These are phyloP conservation scores for Colletotrichum lindemuthianum DNA, from an alignment of 2,329 filamentous ascomycete genomes.

Conservation along the genomic window DNA sequence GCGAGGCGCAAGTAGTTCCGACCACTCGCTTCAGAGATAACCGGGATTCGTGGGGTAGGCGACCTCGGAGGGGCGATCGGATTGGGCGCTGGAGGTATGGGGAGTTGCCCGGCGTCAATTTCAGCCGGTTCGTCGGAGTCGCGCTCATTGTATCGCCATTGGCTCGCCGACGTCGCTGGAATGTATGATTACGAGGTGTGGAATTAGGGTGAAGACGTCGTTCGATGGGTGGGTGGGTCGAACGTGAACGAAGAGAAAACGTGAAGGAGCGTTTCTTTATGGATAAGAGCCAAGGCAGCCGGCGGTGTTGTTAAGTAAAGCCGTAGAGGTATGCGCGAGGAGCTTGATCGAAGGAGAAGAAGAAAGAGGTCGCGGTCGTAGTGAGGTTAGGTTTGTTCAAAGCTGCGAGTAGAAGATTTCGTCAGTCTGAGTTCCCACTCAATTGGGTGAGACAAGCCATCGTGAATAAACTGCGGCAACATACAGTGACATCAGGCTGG, in stretches of 20 bases:
- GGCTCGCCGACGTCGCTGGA: constrained; percentile 42
- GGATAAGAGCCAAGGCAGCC: background rate
- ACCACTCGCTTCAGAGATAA: constrained; percentile 86
- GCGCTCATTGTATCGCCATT: constrained; percentile 69
- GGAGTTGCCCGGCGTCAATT: constrained; percentile 80
- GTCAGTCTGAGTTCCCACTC: constrained; percentile 15
- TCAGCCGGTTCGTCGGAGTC: constrained; percentile 70
- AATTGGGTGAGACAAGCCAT: constrained; percentile 21
- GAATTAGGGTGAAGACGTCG: constrained; percentile 21
- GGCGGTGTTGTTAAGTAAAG: background rate
- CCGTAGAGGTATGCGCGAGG: constrained; percentile 15
- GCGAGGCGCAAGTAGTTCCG: constrained; percentile 86
- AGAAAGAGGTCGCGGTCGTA: constrained; percentile 6
- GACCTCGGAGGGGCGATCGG: constrained; percentile 69
- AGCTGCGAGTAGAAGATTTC: constrained; percentile 14
- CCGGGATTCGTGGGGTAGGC: constrained; percentile 60
- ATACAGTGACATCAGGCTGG: constrained; percentile 35
- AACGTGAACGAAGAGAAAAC: background rate
- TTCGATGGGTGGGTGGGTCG: background rate
- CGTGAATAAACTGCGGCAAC: constrained; percentile 12
- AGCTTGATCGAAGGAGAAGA: constrained; percentile 5
- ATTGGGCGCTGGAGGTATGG: constrained; percentile 71
- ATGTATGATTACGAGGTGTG: constrained; percentile 17
- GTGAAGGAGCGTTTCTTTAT: background rate
- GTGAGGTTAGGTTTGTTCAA: constrained; percentile 23